Base-by-base conservation (phyloP, 2,329 filamentous ascomycete species). In the Aspergillus cejpii region DNA sequence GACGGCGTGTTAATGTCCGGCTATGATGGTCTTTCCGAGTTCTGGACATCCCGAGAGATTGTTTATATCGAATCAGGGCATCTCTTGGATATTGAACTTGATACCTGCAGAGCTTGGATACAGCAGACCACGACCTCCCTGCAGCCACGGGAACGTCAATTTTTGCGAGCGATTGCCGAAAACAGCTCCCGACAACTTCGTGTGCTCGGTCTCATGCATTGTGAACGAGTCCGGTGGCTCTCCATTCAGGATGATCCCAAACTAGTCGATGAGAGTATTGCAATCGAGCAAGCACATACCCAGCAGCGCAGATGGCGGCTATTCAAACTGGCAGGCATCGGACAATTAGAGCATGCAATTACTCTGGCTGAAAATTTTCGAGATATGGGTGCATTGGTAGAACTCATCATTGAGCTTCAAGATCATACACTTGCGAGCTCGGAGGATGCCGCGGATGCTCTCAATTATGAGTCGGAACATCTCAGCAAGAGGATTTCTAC, bases 31-130 rank as follows among this genome's bases (percentile, higher is more conserved):
- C 74, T 96, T 6, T 79, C 84, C 0, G 82, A 87, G 48, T 85
- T 90, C 36, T 98, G 92, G 92, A 96, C 90, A 0, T 89, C 87
- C 12, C 80, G 64, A 34, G 54, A 49, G 33, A 59, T 67, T 37
- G 62, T 62, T 23, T 70, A 67, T 42, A 51, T 57, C 26, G 66
- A 70, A 53, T 64, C 61, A 5, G 59, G 64, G 7, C 58, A 66
- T 44, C 50, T 70, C n/a, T 55, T 70, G 36, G 64, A 70, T 39
- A 55, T 67, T 38, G 65, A 70, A 45, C 58, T 70, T 21, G 67
- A 70, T 43, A 66, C 58, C 38, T 67, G 64, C 50, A 62, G 63
- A 26, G 60, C 62, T 40, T 71, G 61, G 64, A 61, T 60, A 47
- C 66, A 62, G 36, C 57, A 66, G 44, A 57, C 56, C 24, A 44